These are phyloP conservation scores for Pulveroboletus sp. DNA, from an alignment of 768 basidiomycete species.

Conservation along the genomic window DNA sequence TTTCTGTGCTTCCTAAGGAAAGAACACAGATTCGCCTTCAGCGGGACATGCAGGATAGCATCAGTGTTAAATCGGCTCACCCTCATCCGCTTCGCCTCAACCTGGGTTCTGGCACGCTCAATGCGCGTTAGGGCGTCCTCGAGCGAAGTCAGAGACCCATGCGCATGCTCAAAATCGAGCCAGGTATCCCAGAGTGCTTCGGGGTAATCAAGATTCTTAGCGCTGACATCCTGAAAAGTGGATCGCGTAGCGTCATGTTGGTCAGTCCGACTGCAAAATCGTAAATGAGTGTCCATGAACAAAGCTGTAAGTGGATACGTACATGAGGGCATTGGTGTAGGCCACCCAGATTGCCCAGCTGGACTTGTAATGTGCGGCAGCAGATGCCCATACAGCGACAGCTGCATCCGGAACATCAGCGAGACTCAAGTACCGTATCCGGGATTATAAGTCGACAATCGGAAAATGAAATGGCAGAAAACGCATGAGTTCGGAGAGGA, in stretches of 20 bases:
- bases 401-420: conserved; percentile 52
- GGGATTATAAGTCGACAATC: background rate
- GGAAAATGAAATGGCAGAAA: background rate
- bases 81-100: conserved; percentile 62
- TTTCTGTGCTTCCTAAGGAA: conserved; percentile 59
- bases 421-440: conserved; percentile 43
- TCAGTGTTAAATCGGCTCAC: conserved; percentile 34
- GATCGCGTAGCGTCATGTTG: conserved; percentile 60
- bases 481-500: conserved; percentile 72
- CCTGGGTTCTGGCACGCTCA: conserved; percentile 59
- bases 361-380: conserved; percentile 64
- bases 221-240: conserved; percentile 62
- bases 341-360: conserved; percentile 75
- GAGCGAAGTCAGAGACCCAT: conserved; percentile 70
- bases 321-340: conserved; percentile 77
- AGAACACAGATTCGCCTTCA: background rate
- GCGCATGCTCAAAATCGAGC: conserved; percentile 80
- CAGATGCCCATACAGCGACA: conserved; percentile 60
- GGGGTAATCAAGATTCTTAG: conserved; percentile 88
- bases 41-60: background rate
- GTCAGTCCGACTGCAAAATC: conserved; percentile 44
- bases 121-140: conserved; percentile 62
- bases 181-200: conserved; percentile 93
- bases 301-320: conserved; percentile 20
- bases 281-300: background rate